Base-by-base conservation (phyloP, 2,329 filamentous ascomycete species). In the Cladobotryum mycophilum region DNA sequence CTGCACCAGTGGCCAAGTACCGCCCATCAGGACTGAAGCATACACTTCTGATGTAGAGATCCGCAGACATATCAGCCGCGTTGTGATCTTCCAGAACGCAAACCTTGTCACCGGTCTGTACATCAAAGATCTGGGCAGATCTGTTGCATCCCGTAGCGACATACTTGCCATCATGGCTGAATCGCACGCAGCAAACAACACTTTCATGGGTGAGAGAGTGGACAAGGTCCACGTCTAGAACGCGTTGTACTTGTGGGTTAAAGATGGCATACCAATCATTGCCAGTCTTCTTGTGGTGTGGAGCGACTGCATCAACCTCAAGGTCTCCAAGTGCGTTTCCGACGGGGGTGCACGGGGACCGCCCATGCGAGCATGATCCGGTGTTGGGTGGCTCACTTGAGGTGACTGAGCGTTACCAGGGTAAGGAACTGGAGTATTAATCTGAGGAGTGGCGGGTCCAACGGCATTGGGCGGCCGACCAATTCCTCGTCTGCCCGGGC, bases 101-200 rank as follows among this genome's bases (percentile, higher is more conserved):
- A 48, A 97, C 84, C 67, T 92, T 93, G 60, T 89, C 82, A 50
- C 93, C 93, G 14, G 82, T 87, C 61, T 82, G 79, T 40, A 97
- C 92, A 58, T 99, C 93, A 68, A 93, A 99, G 61, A 99, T 99
- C 70, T 97, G 92, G n/a, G 93, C 93, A n/a, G 90, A 96, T 56
- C 91, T 80, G 70, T 99, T 99, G 77, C 93, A 97, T 41, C 93
- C 93, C 5, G 93, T 99, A 7, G 93, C 93, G 49, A 99, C 88
- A 60, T 89, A 96, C 65, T 95, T 91, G 59, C 93, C 93, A 64
- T 99, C 93, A 49, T 88, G 82, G 67, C 92, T 97, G 76, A 99
- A 99, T 52, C 93, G 82, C 35, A 99, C 93, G 67, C 93, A 99
- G 78, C 93, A 99, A 1, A 99, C 93, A 3, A 99, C 93, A 61